Evolutionary conservation across 2,329 filamentous ascomycete species (phyloP), one percentile per base, ranked within the genome.

Genomic region (Xylariaceae sp.): DNA sequence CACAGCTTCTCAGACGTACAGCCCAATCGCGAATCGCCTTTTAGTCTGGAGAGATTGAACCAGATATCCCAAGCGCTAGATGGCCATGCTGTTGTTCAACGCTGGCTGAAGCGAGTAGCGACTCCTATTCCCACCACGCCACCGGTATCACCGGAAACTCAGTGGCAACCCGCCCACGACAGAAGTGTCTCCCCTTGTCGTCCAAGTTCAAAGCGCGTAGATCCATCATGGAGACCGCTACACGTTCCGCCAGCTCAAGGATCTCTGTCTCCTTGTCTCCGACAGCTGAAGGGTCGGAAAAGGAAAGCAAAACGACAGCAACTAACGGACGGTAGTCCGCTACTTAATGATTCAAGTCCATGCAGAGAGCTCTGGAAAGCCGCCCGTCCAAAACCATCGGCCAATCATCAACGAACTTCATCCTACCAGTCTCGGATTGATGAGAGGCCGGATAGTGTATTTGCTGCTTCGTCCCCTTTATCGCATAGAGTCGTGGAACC

Each of bases 31-130:
- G 39, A 60, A 15, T 56, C 58, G 11, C 23, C 56, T 44, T 53
- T 61, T 30, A 60, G 44, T 58, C 48, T 61, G 51, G 63, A 55
- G 59, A 66, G 65, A 49, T 61, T 63, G 55, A 68, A 64, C 62
- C 64, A 60, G 61, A 48, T 55, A 34, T 59, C 61, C 52, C 62
- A 65, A 41, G 55, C 60, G 35, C 65, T 61, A 47, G 47, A 55
- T 44, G 59, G 66, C 58, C 60, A 66, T 61, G 62, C 61, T 51
- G 55, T 65, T 55, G 68, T 72, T 53, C 61, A 70, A 61, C 66
- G 59, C 53, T 72, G 70, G 70, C 61, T 72, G 58, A 65, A 60
- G 34, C 61, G 64, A 15, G 61, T 64, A 18, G 53, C 60, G 51
- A 60, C 56, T 55, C 62, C 62, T 52, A 58, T 50, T 53, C 50